Evolutionary conservation across 2,329 filamentous ascomycete genomes (phyloP).

Genomic region (Hymenoscyphus fructigenus): DNA sequence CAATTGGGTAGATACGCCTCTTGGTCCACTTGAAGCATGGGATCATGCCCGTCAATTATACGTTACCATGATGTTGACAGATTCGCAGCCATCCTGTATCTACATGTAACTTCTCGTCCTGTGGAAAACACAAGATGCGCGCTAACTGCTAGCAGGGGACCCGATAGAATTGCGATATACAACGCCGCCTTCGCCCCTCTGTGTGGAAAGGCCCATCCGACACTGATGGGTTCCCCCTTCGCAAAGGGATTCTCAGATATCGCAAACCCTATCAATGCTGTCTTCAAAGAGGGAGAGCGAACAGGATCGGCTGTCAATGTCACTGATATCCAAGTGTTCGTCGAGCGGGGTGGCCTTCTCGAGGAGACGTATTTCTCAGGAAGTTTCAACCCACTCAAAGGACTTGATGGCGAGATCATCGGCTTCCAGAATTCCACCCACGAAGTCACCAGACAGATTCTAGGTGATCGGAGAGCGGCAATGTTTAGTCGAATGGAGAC

Average conservation of each 20-base stretch:
- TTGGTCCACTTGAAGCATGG: constrained; percentile 10
- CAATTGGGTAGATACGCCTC: neutral
- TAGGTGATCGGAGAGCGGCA: constrained; percentile 25
- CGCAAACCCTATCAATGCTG: constrained; percentile 17
- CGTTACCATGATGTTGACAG: constrained; percentile 3
- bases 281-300: constrained; percentile 25
- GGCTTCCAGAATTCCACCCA: constrained; percentile 30
- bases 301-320: constrained; percentile 25
- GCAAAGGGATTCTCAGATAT: constrained; percentile 26
- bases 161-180: constrained; percentile 29
- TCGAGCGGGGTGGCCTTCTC: constrained; percentile 27
- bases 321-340: constrained; percentile 28
- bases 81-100: constrained; percentile 9
- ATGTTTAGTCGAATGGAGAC: constrained; percentile 28
- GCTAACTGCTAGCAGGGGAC: constrained; percentile 22
- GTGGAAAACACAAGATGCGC: neutral
- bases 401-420: constrained; percentile 25
- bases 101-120: constrained; percentile 5
- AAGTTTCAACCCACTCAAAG: constrained; percentile 31
- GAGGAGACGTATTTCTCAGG: constrained; percentile 34
- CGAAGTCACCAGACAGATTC: constrained; percentile 29
- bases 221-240: constrained; percentile 27
- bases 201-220: constrained; percentile 27
- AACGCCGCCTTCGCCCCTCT: constrained; percentile 30
- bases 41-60: neutral